Evolutionary conservation across 371 early-diverging fungal species (phyloP).

Genomic region (Actinomortierella ambigua): DNA sequence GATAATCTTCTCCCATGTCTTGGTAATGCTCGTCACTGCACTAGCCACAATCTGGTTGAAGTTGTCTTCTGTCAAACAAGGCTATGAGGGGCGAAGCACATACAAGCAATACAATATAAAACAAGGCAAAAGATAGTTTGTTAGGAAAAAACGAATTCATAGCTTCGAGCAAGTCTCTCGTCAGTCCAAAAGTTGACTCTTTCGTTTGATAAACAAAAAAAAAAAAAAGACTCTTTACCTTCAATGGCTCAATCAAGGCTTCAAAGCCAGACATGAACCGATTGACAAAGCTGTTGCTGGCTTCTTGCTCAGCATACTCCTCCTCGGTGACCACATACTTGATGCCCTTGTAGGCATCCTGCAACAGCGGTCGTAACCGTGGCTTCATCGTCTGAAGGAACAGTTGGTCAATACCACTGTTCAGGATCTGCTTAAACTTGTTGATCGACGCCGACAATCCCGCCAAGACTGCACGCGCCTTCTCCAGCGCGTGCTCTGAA

Average conservation of each 20-base stretch:
- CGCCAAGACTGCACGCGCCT: conserved; percentile 56
- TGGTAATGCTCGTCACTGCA: conserved; percentile 66
- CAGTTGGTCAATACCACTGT: conserved; percentile 82
- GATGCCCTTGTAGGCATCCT: conserved; percentile 82
- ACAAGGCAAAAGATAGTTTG: not conserved
- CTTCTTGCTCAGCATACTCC: conserved; percentile 86
- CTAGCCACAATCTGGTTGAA: conserved; percentile 64
- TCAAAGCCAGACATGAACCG: conserved; percentile 74
- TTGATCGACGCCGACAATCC: conserved; percentile 60
- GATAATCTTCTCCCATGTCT: conserved; percentile 90
- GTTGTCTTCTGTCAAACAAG: conserved; percentile 73
- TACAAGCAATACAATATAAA: not conserved
- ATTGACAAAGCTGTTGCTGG: conserved; percentile 77
- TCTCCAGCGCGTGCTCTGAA: conserved; percentile 56
- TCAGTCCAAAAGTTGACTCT: too few relatives aligned
- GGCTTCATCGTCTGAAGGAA: conserved; percentile 81
- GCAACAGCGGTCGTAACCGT: conserved; percentile 75
- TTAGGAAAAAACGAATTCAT: not conserved
- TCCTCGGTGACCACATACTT: conserved; percentile 90
- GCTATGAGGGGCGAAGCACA: too few relatives aligned
- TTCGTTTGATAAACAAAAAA: not conserved
- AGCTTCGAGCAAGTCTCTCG: too few relatives aligned
- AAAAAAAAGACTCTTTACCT: conserved; percentile 37
- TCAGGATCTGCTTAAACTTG: conserved; percentile 67
- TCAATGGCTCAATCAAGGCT: conserved; percentile 59